Evolutionary conservation across 2,329 filamentous ascomycete genomes (phyloP).

Genomic region (Penicillium vulpinum): DNA sequence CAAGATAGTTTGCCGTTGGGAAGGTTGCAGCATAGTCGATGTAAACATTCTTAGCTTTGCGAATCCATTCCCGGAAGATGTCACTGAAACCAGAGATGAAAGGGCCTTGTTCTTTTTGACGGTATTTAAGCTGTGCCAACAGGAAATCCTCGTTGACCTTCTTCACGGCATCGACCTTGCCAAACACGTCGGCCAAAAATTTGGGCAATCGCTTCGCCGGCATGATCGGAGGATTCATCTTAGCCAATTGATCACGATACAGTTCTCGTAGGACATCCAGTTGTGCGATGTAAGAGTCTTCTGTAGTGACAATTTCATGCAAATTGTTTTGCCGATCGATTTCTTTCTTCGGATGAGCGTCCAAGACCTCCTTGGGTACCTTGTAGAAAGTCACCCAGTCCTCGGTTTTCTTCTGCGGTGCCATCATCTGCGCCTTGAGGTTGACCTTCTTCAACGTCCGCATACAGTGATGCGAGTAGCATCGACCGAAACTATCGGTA

Average conservation of each 20-base stretch:
- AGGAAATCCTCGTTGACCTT: conserved; percentile 91
- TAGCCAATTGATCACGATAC: conserved; percentile 77
- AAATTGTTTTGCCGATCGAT: conserved; percentile 89
- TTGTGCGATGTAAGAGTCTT: conserved; percentile 87
- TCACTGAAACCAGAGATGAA: conserved; percentile 95
- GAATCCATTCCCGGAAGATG: conserved; percentile 96
- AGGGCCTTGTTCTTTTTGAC: conserved; percentile 93
- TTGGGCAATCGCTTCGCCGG: conserved; percentile 72
- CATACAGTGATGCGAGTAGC: conserved; percentile 92
- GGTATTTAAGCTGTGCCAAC: conserved; percentile 89
- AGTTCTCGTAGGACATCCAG: conserved; percentile 81
- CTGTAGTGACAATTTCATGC: conserved; percentile 91
- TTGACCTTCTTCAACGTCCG: conserved; percentile 94
- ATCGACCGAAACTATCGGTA: conserved; percentile 65
- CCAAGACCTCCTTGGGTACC: conserved; percentile 73
- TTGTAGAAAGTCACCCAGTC: conserved; percentile 92
- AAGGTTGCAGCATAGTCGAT: conserved; percentile 89
- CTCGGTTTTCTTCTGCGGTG: conserved; percentile 67
- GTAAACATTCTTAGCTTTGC: conserved; percentile 85
- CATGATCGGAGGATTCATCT: conserved; percentile 76
- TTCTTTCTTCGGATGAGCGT: conserved; percentile 76
- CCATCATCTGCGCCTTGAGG: conserved; percentile 69
- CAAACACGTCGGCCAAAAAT: conserved; percentile 85
- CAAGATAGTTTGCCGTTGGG: conserved; percentile 76
- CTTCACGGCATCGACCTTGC: conserved; percentile 83